Base-by-base conservation (phyloP, 1,284 basidiomycete genomes). In the Phlebopus sp. region DNA sequence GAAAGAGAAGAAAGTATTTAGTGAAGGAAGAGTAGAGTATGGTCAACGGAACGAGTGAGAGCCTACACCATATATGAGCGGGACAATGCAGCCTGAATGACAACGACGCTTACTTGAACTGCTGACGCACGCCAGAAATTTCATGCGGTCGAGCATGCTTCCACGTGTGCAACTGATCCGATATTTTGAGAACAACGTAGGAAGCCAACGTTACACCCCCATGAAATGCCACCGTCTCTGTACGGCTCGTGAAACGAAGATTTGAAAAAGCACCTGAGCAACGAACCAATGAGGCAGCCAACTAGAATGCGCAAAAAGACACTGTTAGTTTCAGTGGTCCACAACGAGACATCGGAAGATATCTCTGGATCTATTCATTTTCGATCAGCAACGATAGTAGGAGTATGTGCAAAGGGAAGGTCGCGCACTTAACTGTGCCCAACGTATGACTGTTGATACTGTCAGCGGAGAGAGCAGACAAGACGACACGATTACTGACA, bases 1-100 rank as follows among this genome's bases (percentile, higher is more conserved):
- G 72, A 54, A 91, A 82, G 18, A 94, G 80, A 4, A 96, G 77
- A 62, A 94, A 86, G 8, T 92, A 77, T 55, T 95, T 95, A 2
- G 89, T 86, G 30, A 95, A 71, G 1, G 92, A 92, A 1, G 92
- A 92, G 63, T 93, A 94, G 52, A 95, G 76, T 4, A 95, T 72
- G 3, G 86, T 86, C 14, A 95, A 75, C 1, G 90, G 84, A 31
- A 94, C 79, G 31, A 92, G 76, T 1, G 82, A 82, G 43, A 84
- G 78, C 56, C 86, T 89, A 57, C 32, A 21, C 29, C 25, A 7
- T 15, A n/a, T 10, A 31, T 45, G 35, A 11, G 7, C 8, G 27
- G 25, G 25, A 46, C n/a, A n/a, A n/a, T n/a, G n/a, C n/a, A n/a
- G 21, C 31, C 42, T 25, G 44, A 35, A 45, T 13, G 13, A 29